Percentiles rank a stretch among this genome's conserved stretches.
Conservation (phyloP, 768 basidiomycete species). For the Suillus plorans region DNA sequence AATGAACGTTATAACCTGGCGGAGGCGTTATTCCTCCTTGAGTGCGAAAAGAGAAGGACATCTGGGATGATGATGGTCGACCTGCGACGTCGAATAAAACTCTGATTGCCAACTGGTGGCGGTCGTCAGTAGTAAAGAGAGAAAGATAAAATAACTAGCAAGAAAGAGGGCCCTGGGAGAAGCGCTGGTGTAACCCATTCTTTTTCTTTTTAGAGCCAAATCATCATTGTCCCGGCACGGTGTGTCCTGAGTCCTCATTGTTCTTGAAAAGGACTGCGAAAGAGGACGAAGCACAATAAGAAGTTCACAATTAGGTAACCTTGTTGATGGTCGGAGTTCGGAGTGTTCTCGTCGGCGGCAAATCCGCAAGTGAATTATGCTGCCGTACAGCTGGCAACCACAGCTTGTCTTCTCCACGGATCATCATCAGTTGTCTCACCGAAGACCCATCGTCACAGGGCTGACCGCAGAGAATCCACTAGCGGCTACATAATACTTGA, state of each 20-base stretch:
- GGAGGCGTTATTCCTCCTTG: slow-evolving; percentile 42
- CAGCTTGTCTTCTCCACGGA: background rate
- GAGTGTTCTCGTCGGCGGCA: background rate
- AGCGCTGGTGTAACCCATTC: slow-evolving; percentile 3
- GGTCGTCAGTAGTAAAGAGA: slow-evolving; percentile 13
- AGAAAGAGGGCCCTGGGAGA: slow-evolving; percentile 16
- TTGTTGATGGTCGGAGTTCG: background rate
- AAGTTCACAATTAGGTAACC: slow-evolving; percentile 18
- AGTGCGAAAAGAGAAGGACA: slow-evolving; percentile 27
- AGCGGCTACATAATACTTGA: background rate
- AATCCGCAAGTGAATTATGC: background rate
- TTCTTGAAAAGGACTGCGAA: slow-evolving; percentile 13
- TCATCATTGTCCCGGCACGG: slow-evolving; percentile 13
- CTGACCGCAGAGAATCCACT: background rate
- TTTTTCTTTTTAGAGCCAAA: slow-evolving; percentile 22
- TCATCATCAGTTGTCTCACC: background rate
- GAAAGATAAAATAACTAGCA: slow-evolving; percentile 3
- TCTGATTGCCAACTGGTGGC: slow-evolving; percentile 4
- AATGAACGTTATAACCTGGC: slow-evolving; percentile 57
- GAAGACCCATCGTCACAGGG: background rate
- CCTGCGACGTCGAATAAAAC: slow-evolving; percentile 34
- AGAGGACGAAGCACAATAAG: slow-evolving; percentile 25
- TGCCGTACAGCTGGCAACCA: background rate
- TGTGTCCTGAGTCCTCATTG: slow-evolving; percentile 21
- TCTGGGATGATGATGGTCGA: slow-evolving; percentile 32